Percentiles rank a stretch among this genome's conserved stretches.
Conservation (phyloP, 805 yeast species). For the Yarrowia divulgata region DNA sequence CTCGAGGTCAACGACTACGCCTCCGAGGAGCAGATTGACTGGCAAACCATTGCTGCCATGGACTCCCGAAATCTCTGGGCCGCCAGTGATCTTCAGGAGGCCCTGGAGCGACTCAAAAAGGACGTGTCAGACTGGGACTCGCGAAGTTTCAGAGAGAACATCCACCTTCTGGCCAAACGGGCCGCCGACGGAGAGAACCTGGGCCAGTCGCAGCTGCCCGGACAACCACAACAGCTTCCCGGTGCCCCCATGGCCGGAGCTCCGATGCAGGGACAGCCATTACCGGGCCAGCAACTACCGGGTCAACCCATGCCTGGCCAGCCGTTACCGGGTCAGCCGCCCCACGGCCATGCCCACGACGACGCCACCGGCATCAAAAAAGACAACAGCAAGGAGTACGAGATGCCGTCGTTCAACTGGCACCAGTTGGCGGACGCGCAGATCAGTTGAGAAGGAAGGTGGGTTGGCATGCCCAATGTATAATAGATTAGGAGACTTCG, state of each 20-base stretch:
- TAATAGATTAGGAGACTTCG: slow-evolving; percentile 11
- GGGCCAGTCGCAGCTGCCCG: slow-evolving; percentile 19
- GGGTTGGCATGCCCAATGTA: slow-evolving; percentile 11
- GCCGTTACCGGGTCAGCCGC: slow-evolving; percentile 15
- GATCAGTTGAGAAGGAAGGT: slow-evolving; percentile 9
- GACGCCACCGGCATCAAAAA: slow-evolving; percentile 13
- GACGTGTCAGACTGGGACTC: slow-evolving; percentile 58
- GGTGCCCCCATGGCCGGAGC: slow-evolving; percentile 1
- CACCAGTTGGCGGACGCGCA: slow-evolving; percentile 35
- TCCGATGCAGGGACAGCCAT: not conserved
- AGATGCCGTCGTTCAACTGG: slow-evolving; percentile 38
- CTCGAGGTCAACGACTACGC: slow-evolving; percentile 56
- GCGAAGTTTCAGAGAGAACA: slow-evolving; percentile 41
- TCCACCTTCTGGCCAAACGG: slow-evolving; percentile 29
- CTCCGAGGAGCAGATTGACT: slow-evolving; percentile 57
- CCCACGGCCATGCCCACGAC: slow-evolving; percentile 7
- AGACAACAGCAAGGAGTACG: slow-evolving; percentile 38
- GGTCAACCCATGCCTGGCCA: not conserved
- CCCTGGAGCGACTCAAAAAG: slow-evolving; percentile 66
- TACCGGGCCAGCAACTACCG: not conserved
- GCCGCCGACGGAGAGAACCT: slow-evolving; percentile 29
- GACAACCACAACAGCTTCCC: slow-evolving; percentile 3
- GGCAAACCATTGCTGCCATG: slow-evolving; percentile 61
- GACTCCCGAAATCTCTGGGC: slow-evolving; percentile 61
- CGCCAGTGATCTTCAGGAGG: slow-evolving; percentile 65